Evolutionary conservation across 1,139 yeast species (phyloP).

Genomic region (Taiozyma sp.): DNA sequence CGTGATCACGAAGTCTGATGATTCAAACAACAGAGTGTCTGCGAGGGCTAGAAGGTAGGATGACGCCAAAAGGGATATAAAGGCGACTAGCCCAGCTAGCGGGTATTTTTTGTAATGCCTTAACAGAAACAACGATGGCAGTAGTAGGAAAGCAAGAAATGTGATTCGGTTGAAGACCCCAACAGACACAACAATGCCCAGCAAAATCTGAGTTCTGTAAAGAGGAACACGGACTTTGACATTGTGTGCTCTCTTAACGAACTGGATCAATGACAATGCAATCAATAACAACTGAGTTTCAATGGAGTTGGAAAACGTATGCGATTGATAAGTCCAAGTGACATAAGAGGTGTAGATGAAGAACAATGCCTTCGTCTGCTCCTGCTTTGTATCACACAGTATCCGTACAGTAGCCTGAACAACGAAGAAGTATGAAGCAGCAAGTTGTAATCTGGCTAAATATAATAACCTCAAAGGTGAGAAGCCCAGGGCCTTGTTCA

Average conservation of each 20-base stretch:
- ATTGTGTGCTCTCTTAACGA: slow-evolving; percentile 8
- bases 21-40: slow-evolving; percentile 43
- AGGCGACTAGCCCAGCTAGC: slow-evolving; percentile 24
- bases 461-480: slow-evolving; percentile 48
- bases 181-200: slow-evolving; percentile 53
- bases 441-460: slow-evolving; percentile 51
- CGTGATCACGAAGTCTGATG: slow-evolving; percentile 42
- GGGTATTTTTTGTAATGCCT: slow-evolving; percentile 33
- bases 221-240: slow-evolving; percentile 12
- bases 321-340: slow-evolving; percentile 76
- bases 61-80: slow-evolving; percentile 30
- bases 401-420: slow-evolving; percentile 29
- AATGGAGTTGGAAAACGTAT: slow-evolving; percentile 80
- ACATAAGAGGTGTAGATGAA: slow-evolving; percentile 75
- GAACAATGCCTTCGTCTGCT: slow-evolving; percentile 56
- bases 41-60: slow-evolving; percentile 37
- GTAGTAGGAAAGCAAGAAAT: slow-evolving; percentile 63
- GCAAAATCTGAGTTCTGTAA: slow-evolving; percentile 26
- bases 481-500: slow-evolving; percentile 16
- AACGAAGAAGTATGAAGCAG: slow-evolving; percentile 35
- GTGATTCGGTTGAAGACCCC: slow-evolving; percentile 87
- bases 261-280: slow-evolving; percentile 37
- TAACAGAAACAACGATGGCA: slow-evolving; percentile 47
- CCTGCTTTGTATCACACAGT: slow-evolving; percentile 53
- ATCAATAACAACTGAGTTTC: slow-evolving; percentile 69